These are phyloP conservation scores for Acer negundo DNA, from an alignment of 345 rosid species.

Conservation along the genomic window DNA sequence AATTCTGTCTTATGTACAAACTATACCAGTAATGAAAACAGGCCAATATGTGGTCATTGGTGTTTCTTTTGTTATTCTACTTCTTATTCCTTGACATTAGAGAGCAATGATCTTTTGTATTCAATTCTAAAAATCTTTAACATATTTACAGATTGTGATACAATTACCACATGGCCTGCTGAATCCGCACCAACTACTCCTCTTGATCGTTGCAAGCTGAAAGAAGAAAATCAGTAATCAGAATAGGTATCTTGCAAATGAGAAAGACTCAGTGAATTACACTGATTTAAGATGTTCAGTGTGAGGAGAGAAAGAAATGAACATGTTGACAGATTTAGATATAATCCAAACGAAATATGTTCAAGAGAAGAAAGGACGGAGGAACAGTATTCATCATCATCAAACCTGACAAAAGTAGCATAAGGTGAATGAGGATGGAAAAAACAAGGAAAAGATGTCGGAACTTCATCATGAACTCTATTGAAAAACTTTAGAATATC, in stretches of 20 bases:
- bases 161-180: background rate
- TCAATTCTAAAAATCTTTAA: background rate
- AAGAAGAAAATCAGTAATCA: conserved; percentile 14
- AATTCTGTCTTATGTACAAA: background rate
- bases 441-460: too few species aligned
- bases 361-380: background rate
- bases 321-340: background rate
- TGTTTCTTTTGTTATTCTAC: background rate
- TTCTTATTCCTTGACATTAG: background rate
- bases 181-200: conserved; percentile 21
- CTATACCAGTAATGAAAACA: background rate
- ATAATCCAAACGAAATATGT: background rate
- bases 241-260: background rate
- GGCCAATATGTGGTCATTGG: background rate
- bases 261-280: background rate
- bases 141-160: background rate
- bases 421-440: background rate
- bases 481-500: background rate
- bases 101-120: background rate
- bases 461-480: background rate
- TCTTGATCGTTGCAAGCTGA: conserved; percentile 43
- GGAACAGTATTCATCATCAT: background rate
- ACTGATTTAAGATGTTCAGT: background rate
- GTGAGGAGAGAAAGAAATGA: background rate
- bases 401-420: background rate